Evolutionary conservation across 176 grass and related monocot species (phyloP).

Genomic region (Oryza glumipatula): DNA sequence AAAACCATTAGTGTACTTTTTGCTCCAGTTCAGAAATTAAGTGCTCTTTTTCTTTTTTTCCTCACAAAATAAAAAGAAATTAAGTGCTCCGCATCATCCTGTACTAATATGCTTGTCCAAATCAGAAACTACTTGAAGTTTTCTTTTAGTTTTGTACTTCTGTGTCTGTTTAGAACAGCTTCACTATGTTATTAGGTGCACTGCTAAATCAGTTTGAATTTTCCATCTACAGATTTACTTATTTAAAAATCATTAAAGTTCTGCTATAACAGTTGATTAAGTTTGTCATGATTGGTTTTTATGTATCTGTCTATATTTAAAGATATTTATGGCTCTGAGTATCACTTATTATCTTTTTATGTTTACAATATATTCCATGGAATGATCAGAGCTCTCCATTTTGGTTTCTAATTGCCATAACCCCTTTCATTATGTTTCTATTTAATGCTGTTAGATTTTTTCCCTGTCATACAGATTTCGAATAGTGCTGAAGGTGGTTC

Average conservation of each 20-base stretch:
- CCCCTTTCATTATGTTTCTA: neutral
- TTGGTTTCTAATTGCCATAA: constrained; percentile 33
- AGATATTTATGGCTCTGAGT: neutral
- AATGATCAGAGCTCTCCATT: constrained; percentile 7
- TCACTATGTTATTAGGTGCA: neutral
- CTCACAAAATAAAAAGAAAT: neutral
- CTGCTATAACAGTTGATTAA: neutral
- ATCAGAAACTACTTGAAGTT: constrained; percentile 34
- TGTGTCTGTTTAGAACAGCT: constrained; percentile 7
- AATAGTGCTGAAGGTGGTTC: constrained; percentile 74
- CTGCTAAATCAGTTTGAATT: constrained; percentile 6
- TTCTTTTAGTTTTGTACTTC: neutral
- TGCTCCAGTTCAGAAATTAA: constrained; percentile 14
- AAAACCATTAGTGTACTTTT: constrained; percentile 3
- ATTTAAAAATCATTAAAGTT: constrained; percentile 2
- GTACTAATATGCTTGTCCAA: neutral
- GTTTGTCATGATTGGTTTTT: neutral
- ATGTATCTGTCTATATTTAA: constrained; percentile 20
- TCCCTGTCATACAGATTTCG: constrained; percentile 71
- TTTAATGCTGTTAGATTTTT: constrained; percentile 26
- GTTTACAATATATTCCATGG: constrained; percentile 2
- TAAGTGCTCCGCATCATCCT: neutral
- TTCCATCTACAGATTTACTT: neutral
- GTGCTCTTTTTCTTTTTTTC: too few species aligned
- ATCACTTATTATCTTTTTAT: neutral